These are phyloP conservation scores for Aureobasidium sp. DNA, from an alignment of 2,329 filamentous ascomycete genomes.

Conservation along the genomic window DNA sequence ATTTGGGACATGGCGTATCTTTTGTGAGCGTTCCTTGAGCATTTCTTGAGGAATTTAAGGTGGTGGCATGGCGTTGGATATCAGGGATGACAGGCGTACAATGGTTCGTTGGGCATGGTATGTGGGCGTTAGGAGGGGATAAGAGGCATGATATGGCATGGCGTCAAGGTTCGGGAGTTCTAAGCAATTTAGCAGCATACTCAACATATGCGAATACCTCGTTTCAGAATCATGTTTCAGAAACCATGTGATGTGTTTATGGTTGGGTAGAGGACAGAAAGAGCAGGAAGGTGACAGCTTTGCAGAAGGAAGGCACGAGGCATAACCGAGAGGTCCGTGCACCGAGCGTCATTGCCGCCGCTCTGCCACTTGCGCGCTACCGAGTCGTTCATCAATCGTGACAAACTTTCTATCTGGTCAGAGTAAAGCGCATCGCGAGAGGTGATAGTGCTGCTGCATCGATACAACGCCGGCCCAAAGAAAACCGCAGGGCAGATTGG, in stretches of 20 bases:
- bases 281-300: neutral
- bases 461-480: neutral
- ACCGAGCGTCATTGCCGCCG: neutral
- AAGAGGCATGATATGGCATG: neutral
- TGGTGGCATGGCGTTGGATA: neutral
- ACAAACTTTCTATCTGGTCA: neutral
- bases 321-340: neutral
- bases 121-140: neutral
- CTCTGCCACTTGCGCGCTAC: neutral
- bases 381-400: neutral
- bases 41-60: neutral
- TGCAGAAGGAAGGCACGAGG: neutral
- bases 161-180: neutral
- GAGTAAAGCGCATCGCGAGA: neutral
- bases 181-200: conserved; percentile 3
- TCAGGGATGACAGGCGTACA: neutral
- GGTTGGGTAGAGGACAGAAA: neutral
- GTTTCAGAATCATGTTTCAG: neutral
- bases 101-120: neutral
- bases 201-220: neutral
- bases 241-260: neutral
- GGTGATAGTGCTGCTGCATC: neutral
- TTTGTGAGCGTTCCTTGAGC: neutral
- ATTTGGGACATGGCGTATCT: conserved; percentile 16
- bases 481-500: neutral